Evolutionary conservation across 129 eudicot genomes (phyloP), one percentile per base, ranked within the genome.

Genomic region (Lactuca sativa): DNA sequence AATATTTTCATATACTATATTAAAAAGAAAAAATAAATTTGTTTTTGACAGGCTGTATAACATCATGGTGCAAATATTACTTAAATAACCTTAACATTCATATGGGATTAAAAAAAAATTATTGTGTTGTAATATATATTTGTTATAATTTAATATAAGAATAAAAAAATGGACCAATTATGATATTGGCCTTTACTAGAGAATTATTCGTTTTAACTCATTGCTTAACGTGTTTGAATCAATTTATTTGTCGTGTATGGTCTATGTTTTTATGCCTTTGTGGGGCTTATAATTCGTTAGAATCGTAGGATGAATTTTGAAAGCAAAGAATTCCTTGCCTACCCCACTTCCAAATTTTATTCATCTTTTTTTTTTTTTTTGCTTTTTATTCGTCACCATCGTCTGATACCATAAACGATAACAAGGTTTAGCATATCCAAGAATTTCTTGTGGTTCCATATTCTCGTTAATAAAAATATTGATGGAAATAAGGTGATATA

Each of bases 1-100:
- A 4, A 0, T 36, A 36, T 36, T 36, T 4, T 36, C 5, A 36
- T 1, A 44, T 44, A n/a, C 0, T 25, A 25, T 25, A 25, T 25
- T 25, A 25, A 25, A 25, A 25, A 25, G 1, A 25, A 25, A 25
- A 25, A 25, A 25, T 25, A 25, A 25, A 25, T 25, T 25, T 25
- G 30, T 25, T 25, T 25, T 25, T 25, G 30, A 53, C 71, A 77
- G 76, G 76, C 76, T 21, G 71, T 51, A 40, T 69, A 69, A 69
- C 31, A 7, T 54, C 21, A 31, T 40, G 69, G 62, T 36, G 36
- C 64, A 75, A 38, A 14, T 30, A 54, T 64, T 17, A 3, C 71
- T 47, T 56, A 55, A 25, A 18, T 68, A 67, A 51, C 69, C 17
- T 41, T 67, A 59, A 67, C 74, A 48, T 58, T 47, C 32, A n/a